Evolutionary conservation across 495 filamentous ascomycete genomes (phyloP).

Genomic region (Xanthoparmelia taractica): DNA sequence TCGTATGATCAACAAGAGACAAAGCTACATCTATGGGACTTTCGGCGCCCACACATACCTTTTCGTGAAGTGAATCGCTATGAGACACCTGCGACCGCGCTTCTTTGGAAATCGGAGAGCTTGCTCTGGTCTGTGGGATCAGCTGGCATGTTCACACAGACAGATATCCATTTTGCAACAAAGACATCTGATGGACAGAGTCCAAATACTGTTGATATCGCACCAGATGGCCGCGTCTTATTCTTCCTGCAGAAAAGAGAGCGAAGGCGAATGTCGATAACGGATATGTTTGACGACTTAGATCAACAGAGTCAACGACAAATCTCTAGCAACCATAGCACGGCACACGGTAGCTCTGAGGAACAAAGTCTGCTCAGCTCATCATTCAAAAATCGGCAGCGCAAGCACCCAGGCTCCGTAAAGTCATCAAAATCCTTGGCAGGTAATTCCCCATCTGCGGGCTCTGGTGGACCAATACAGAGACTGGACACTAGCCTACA

Average conservation of each 20-base stretch:
- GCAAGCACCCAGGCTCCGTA: constrained; percentile 27
- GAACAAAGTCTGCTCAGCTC: constrained; percentile 35
- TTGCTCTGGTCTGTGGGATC: constrained; percentile 85
- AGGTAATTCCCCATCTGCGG: constrained; percentile 31
- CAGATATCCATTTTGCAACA: constrained; percentile 73
- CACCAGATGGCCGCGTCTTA: constrained; percentile 18
- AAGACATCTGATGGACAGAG: constrained; percentile 49
- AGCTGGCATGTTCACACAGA: constrained; percentile 77
- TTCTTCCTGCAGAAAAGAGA: constrained; percentile 26
- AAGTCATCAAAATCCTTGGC: constrained; percentile 32
- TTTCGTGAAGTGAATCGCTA: constrained; percentile 77
- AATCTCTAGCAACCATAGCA: constrained; percentile 31
- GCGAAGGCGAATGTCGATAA: constrained; percentile 12
- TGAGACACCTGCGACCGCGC: constrained; percentile 58
- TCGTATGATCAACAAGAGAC: constrained; percentile 60
- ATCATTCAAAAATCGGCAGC: constrained; percentile 29
- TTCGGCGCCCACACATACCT: constrained; percentile 77
- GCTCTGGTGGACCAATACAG: constrained; percentile 29
- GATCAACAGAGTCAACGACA: constrained; percentile 22
- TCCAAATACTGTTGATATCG: constrained; percentile 15
- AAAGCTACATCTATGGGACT: constrained; percentile 83
- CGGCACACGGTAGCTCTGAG: constrained; percentile 38
- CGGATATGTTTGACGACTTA: constrained; percentile 14
- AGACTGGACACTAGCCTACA: constrained; percentile 46
- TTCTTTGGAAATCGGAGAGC: constrained; percentile 88